These are phyloP conservation scores for Flaveria sonorensis DNA, from an alignment of 129 eudicot species.

Conservation along the genomic window DNA sequence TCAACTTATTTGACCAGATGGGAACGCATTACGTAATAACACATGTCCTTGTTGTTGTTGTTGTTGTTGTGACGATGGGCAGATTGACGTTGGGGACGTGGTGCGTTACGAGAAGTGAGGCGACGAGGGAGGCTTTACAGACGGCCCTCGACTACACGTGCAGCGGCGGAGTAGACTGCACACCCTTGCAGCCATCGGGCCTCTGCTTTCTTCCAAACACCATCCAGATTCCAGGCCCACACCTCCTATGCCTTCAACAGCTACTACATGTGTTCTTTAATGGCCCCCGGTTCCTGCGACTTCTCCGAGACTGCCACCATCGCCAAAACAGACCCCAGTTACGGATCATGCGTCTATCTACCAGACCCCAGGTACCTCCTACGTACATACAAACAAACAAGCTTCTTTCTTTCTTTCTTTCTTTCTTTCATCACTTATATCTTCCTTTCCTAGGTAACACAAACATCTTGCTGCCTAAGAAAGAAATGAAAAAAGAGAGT, in stretches of 20 bases:
- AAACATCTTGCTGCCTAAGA: too few relatives aligned
- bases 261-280: slow-evolving; percentile 50
- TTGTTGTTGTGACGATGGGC: not conserved
- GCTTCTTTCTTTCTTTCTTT: too few relatives aligned
- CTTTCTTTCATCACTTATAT: too few relatives aligned
- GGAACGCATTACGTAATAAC: not conserved
- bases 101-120: slow-evolving; percentile 64
- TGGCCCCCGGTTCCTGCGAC: slow-evolving; percentile 60
- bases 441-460: too few relatives aligned
- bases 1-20: slow-evolving; percentile 24
- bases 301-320: slow-evolving; percentile 45
- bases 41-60: too few relatives aligned
- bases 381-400: too few relatives aligned
- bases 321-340: slow-evolving; percentile 65
- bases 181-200: slow-evolving; percentile 44
- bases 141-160: slow-evolving; percentile 79
- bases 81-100: slow-evolving; percentile 33
- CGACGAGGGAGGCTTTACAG: slow-evolving; percentile 53
- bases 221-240: slow-evolving; percentile 60
- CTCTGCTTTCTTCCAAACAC: slow-evolving; percentile 70
- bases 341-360: slow-evolving; percentile 83
- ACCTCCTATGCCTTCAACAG: slow-evolving; percentile 78
- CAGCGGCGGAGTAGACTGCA: slow-evolving; percentile 54
- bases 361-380: slow-evolving; percentile 59
- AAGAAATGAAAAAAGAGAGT: too few relatives aligned